Evolutionary conservation across 176 grass and related monocot species (phyloP).

Genomic region (Zoysia pacifica): DNA sequence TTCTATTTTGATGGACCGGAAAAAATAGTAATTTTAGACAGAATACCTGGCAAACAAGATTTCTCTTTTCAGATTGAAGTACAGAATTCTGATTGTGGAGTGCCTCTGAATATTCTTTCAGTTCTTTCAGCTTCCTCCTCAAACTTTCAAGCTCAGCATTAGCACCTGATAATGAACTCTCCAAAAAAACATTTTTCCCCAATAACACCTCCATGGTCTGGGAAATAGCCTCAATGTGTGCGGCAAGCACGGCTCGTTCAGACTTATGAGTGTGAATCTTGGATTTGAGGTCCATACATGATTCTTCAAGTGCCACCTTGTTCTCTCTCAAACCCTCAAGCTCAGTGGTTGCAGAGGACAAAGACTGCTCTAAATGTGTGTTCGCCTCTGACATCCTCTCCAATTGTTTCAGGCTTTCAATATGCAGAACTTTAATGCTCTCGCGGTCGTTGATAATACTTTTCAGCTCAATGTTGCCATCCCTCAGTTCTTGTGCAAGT

Average conservation of each 20-base stretch:
- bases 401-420: constrained; percentile 59
- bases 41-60: constrained; percentile 67
- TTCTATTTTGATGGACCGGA: not conserved
- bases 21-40: constrained; percentile 2
- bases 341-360: constrained; percentile 60
- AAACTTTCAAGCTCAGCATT: constrained; percentile 67
- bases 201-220: constrained; percentile 64
- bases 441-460: constrained; percentile 74
- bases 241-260: constrained; percentile 55
- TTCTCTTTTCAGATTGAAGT: constrained; percentile 61
- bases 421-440: constrained; percentile 45
- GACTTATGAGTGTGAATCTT: constrained; percentile 55
- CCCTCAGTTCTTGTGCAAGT: constrained; percentile 65
- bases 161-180: constrained; percentile 73
- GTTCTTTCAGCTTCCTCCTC: constrained; percentile 53
- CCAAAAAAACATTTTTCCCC: constrained; percentile 65
- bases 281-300: constrained; percentile 53
- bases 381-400: constrained; percentile 71
- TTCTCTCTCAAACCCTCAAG: constrained; percentile 59
- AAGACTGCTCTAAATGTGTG: constrained; percentile 59
- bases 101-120: constrained; percentile 56
- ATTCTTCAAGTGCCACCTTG: constrained; percentile 59
- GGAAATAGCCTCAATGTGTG: constrained; percentile 62
- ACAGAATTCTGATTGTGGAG: constrained; percentile 53
- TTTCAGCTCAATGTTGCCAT: constrained; percentile 81